These are phyloP conservation scores for Leucocoprinus leucothites DNA, from an alignment of 768 basidiomycete genomes.

Conservation along the genomic window DNA sequence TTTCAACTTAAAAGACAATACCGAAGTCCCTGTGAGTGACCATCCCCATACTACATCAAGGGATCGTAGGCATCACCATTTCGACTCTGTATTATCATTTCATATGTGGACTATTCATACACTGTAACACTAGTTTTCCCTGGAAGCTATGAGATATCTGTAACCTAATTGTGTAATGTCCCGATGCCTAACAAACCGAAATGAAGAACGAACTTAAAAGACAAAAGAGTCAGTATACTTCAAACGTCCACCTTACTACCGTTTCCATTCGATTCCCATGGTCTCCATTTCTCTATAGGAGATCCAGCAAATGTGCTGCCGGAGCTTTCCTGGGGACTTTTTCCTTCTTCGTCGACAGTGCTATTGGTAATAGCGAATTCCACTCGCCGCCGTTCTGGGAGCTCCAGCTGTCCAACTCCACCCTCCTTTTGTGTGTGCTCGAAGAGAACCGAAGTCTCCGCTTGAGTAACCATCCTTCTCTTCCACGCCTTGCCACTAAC, in stretches of 20 bases:
- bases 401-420: neutral
- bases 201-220: neutral
- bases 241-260: neutral
- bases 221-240: neutral
- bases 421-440: neutral
- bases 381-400: neutral
- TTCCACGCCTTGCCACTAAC: slow-evolving; percentile 12
- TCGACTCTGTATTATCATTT: no score
- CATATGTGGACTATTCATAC: no score
- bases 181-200: neutral
- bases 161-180: no score
- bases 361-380: neutral
- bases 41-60: no score
- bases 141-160: no score
- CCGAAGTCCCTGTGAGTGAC: no score
- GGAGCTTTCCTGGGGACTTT: slow-evolving; percentile 6
- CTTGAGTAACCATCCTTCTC: slow-evolving; percentile 10
- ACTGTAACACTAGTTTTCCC: no score
- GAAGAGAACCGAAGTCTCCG: slow-evolving; percentile 9
- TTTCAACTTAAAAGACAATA: no score
- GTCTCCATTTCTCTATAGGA: slow-evolving; percentile 2
- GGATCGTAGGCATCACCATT: no score
- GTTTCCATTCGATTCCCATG: neutral
- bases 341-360: neutral
- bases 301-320: slow-evolving; percentile 7